Base-by-base conservation (phyloP, 2,329 filamentous ascomycete species). In the Fusarium veterinarium region DNA sequence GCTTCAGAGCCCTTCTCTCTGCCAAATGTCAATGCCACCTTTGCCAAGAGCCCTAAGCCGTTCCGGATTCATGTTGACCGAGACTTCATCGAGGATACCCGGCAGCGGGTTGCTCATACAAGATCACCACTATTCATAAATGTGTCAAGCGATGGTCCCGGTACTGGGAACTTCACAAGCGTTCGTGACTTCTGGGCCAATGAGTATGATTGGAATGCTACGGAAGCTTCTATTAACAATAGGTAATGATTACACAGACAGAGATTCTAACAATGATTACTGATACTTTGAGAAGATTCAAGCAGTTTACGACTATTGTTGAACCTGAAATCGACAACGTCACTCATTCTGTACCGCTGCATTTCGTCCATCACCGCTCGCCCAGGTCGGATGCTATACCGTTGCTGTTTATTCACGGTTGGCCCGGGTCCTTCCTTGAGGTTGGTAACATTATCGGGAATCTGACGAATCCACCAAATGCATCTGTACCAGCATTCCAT, bases 241-340 rank as follows among this genome's bases (percentile, higher is more conserved):
- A 49, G 16, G 55, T 51, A 14, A 31, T 41, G 8, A 17, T 4
- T 9, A 6, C 1, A 6, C 0, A 1, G 11, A 3, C 40, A 6
- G 12, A 4, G 0, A 17, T 10, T 1, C 1, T 2, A 1, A 17
- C 8, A 4, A 4, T 12, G 14, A 17, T 7, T 1, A 1, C 53
- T 58, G 10, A 58, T 7, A 3, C 5, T 10, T 1, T 16, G 4
- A 1, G 3, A 23, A 58, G 55, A 20, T 8, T 58, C 3, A 23
- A 38, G 8, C 55, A 58, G 20, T 51, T 51, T 35, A 58, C 55
- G 1, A 58, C 25, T 11, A 30, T 51, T 31, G 55, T 58, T 16
- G 33, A 58, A 9, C 33, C 55, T 5, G 20, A 38, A 10, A 58
- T 58, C 12, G n/a, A 58, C 5, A 58, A 58, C 2, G 8, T 8